Conservation (phyloP, 1,139 yeast species). For the Protomyces arabidopsidicola region DNA sequence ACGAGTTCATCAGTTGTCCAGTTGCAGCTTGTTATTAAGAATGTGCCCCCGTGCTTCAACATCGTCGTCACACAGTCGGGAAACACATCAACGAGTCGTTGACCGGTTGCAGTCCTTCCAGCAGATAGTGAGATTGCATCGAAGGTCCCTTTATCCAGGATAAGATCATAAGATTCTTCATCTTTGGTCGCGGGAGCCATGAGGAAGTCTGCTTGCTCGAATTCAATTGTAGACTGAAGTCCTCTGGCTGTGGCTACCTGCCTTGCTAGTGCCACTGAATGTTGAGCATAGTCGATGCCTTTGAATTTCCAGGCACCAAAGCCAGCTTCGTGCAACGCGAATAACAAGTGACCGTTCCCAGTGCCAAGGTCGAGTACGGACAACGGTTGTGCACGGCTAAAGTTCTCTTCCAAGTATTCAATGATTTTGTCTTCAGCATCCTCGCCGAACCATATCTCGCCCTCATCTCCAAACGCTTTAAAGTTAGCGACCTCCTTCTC, state of each 20-base stretch:
- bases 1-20: constrained; percentile 76
- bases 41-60: constrained; percentile 53
- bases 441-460: constrained; percentile 94
- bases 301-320: constrained; percentile 46
- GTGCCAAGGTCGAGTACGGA: constrained; percentile 78
- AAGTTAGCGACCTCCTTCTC: constrained; percentile 66
- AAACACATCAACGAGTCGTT: constrained; percentile 52
- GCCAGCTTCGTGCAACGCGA: constrained; percentile 61
- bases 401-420: constrained; percentile 51
- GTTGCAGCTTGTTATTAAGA: constrained; percentile 89
- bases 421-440: constrained; percentile 83
- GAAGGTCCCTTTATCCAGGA: constrained; percentile 88
- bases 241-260: constrained; percentile 50
- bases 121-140: constrained; percentile 85
- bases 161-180: constrained; percentile 54
- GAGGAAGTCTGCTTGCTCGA: constrained; percentile 41
- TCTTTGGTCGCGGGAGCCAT: constrained; percentile 29
- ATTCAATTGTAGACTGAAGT: constrained; percentile 39
- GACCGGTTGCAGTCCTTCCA: constrained; percentile 35
- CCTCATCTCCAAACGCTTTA: constrained; percentile 70
- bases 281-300: constrained; percentile 83
- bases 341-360: constrained; percentile 87
- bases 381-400: constrained; percentile 31
- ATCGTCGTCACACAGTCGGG: constrained; percentile 56
- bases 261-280: constrained; percentile 68